Base-by-base conservation (phyloP, 306 rosid genomes). In the Boehmeria nivea region DNA sequence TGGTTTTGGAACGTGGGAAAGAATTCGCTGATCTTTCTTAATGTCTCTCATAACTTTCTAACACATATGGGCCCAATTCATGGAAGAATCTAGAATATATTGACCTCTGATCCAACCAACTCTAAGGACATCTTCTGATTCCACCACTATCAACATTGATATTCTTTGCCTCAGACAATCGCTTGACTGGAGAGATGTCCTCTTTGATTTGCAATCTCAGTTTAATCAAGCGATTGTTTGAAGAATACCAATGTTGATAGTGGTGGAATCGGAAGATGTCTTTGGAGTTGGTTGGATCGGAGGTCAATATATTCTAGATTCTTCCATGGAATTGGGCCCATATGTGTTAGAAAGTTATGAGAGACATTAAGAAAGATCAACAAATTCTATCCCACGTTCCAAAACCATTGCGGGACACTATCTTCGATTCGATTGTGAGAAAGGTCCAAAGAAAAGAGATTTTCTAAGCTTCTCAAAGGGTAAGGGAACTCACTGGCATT, bases 51-150 rank as follows among this genome's bases (percentile, higher is more conserved):
- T 24, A 59, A 59, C 31, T 10, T 19, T 14, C 43, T 59, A 13
- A 59, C 42, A 0, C 43, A 27, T 17, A n/a, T 27, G 1, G 27
- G 24, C 6, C 33, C 22, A 34, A 11, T 63, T 39, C 59, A 7
- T 63, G 67, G 51, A 38, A 13, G 22, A 6, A 3, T 0, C 0
- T 51, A 3, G 0, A 13, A 1, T 0, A 0, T 4, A 48, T 53
- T n/a, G 55, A 65, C 27, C 46, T 65, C 9, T 1, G 2, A 21
- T 16, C 24, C 27, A 65, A 44, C n/a, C 25, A 1, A 2, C 54
- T 65, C 22, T 25, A 44, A 44, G 70, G 63, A 43, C 45, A n/a
- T 2, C 56, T 54, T n/a, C 55, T 47, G 6, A 54, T 44, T 22
- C 70, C 28, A 33, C 61, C 48, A 16, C 56, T 55, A 3, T 31